Evolutionary conservation across 2,329 filamentous ascomycete species (phyloP).

Genomic region (Domatiomyces catenatus): DNA sequence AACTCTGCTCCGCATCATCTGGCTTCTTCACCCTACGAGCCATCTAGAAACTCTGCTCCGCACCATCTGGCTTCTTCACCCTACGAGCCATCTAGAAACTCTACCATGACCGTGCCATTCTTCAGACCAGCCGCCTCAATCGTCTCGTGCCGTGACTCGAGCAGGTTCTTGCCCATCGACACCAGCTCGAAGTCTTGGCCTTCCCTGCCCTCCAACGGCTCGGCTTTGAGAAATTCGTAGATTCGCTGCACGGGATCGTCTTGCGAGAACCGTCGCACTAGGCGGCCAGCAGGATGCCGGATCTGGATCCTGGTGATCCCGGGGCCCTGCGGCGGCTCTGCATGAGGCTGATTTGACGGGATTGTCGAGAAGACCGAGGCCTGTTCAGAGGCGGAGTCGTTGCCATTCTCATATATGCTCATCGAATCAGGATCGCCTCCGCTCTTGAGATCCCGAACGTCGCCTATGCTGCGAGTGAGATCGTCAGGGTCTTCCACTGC

Average conservation of each 20-base stretch:
- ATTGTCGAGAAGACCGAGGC: constrained; percentile 51
- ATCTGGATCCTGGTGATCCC: constrained; percentile 84
- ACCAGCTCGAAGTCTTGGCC: constrained; percentile 76
- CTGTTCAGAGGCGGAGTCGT: constrained; percentile 18
- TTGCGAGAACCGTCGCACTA: constrained; percentile 72
- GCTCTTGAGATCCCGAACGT: constrained; percentile 39
- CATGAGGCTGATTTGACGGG: constrained; percentile 55
- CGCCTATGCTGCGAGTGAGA: constrained; percentile 52
- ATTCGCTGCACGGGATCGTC: constrained; percentile 64
- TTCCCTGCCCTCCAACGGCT: constrained; percentile 64
- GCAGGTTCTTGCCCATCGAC: constrained; percentile 71
- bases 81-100: constrained; percentile 47
- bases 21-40: too few species aligned
- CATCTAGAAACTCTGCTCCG: too few species aligned
- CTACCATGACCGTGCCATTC: constrained; percentile 90
- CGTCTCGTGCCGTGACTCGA: constrained; percentile 55
- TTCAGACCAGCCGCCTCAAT: constrained; percentile 74
- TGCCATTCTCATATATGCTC: constrained; percentile 25
- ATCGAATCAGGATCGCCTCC: constrained; percentile 25
- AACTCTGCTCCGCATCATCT: too few species aligned
- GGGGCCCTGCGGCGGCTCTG: constrained; percentile 58
- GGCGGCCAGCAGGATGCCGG: constrained; percentile 64
- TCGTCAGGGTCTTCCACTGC: constrained; percentile 66
- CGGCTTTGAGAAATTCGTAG: constrained; percentile 93
- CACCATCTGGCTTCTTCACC: background rate